Base-by-base conservation (phyloP, 345 rosid species). In the Capsella bursapastoris region DNA sequence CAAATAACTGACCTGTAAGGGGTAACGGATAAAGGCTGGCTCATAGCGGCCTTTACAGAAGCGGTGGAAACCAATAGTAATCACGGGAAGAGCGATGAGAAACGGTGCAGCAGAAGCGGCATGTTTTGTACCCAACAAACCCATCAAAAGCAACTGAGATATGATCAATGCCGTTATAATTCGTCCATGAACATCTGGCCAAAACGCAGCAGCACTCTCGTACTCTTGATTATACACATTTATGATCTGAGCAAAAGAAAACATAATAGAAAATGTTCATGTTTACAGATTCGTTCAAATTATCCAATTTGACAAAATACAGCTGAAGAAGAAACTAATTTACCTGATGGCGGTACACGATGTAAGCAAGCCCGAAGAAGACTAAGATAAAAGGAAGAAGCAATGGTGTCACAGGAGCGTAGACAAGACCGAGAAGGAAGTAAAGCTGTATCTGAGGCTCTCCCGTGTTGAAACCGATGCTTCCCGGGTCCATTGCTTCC, bases 331-430 rank as follows among this genome's bases (percentile, higher is more conserved):
- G 41, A 61, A 35, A 28, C n/a, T 55, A 9, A 7, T 13, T 10
- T 85, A 91, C 98, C 98, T 94, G 97, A 75, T 95, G 97, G 15
- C 97, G 97, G 65, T 83, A 92, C 55, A 91, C 99, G 0, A 87
- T 38, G 63, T 82, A 95, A 50, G 97, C 96, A 22, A 93, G 86
- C 31, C 52, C 90, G 0, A 93, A 93, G 84, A 91, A 91, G 48
- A 93, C 70, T n/a, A 93, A 31, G 68, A 93, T 87, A 80, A 87
- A 93, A n/a, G 97, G 98, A 68, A 93, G 94, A 71, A 93, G 83
- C 61, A 73, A 14, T 31, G 98, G 97, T 10, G 97, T 90, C 68
- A 95, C 89, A 2, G 97, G 60, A 18, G 97, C 89, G 70, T 95
- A 91, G 9, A 95, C 96, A 55, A 95, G 93, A 56, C 99, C 97